These are phyloP conservation scores for Camptophora hylomeconis DNA, from an alignment of 2,329 filamentous ascomycete genomes.

Conservation along the genomic window DNA sequence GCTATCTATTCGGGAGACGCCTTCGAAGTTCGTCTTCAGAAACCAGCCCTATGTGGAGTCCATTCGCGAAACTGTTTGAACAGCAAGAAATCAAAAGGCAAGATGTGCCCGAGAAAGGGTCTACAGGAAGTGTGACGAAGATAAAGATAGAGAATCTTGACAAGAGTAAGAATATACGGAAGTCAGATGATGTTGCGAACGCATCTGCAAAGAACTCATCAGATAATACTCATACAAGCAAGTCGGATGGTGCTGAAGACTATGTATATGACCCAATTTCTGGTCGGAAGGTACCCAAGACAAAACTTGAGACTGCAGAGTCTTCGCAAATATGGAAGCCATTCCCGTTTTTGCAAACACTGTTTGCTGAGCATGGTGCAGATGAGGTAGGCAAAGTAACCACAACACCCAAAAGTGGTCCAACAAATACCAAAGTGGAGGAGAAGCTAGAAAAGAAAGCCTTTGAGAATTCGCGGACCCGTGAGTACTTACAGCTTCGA, in stretches of 20 bases:
- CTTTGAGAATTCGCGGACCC: slow-evolving; percentile 10
- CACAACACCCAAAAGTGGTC: background rate
- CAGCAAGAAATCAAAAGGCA: slow-evolving; percentile 8
- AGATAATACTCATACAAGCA: background rate
- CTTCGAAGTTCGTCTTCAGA: slow-evolving; percentile 13
- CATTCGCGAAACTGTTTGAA: slow-evolving; percentile 21
- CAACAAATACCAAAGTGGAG: background rate
- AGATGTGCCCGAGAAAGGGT: background rate
- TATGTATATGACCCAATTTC: slow-evolving; percentile 30
- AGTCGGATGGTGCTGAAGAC: slow-evolving; percentile 4
- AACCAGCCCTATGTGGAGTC: slow-evolving; percentile 18
- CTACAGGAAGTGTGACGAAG: no score
- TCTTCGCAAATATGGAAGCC: background rate
- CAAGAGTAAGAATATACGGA: background rate
- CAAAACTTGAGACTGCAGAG: slow-evolving; percentile 8
- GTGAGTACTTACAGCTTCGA: slow-evolving; percentile 10
- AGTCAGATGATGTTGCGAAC: background rate
- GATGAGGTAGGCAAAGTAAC: slow-evolving; percentile 10
- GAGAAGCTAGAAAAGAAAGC: background rate
- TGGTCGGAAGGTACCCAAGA: slow-evolving; percentile 24
- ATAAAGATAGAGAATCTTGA: slow-evolving; percentile 1
- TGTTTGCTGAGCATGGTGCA: slow-evolving; percentile 16
- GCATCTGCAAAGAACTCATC: slow-evolving; percentile 1
- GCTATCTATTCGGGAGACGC: slow-evolving; percentile 27
- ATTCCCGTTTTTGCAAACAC: slow-evolving; percentile 6